Base-by-base conservation (phyloP, 2,329 filamentous ascomycete genomes). In the Fusarium hostae region DNA sequence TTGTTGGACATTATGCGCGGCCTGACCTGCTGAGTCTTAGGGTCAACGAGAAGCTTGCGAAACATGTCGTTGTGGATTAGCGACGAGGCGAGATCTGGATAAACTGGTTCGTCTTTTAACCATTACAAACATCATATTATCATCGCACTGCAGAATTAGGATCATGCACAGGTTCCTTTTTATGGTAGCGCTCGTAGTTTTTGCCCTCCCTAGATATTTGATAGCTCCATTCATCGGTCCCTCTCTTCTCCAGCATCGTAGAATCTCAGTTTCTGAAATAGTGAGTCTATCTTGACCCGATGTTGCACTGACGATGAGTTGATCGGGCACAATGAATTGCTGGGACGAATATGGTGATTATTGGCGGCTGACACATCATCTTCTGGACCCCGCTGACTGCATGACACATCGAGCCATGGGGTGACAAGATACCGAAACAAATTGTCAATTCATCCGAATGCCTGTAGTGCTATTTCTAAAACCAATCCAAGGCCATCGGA, bases 1-100 rank as follows among this genome's bases (percentile, higher is more conserved):
- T 58, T 24, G 44, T 58, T n/a, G 55, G 55, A 6, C 55, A 58
- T 52, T 58, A 58, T 30, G 44, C 55, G 12, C 44, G 55, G 1
- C 55, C 55, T 16, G 55, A 58, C 22, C 11, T 58, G n/a, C 55
- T 52, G 3, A 52, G 55, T 12, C 55, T 58, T 9, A 58, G 51
- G 44, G 55, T 58, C 9, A 52, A 58, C 24, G n/a, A 52, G 12
- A 58, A 58, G n/a, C 43, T 52, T 11, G 55, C 55, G 4, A 52
- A 58, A 9, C 55, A 58, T 52, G 44, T 58, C 22, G 9, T 52
- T 12, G 20, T 47, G 4, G 40, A 57, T 24, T 35, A 57, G 39
- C 37, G 22, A 11, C 16, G 6, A 26, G 22, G 16, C 3, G 3
- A 20, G 9, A n/a, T 16, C 9, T 9, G 3, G 2, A 15, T 1